Evolutionary conservation across 2,329 filamentous ascomycete species (phyloP).

Genomic region (Cryphonectria radicalis): DNA sequence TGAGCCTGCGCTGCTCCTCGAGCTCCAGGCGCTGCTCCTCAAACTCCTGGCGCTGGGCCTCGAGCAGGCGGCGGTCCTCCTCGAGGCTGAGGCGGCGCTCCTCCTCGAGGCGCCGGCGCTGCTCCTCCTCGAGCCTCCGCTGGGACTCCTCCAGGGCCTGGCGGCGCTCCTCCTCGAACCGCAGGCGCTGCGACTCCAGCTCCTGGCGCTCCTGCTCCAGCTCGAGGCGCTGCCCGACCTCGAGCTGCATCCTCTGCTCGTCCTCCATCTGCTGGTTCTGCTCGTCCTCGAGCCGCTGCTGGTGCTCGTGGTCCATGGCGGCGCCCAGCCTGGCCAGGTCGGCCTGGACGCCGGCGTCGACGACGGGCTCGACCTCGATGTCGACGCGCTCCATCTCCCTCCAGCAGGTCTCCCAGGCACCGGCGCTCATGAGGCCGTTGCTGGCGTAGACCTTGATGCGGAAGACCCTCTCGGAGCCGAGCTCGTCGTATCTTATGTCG

Average conservation of each 20-base stretch:
- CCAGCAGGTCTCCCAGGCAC: slow-evolving; percentile 93
- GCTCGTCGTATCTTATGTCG: slow-evolving; percentile 59
- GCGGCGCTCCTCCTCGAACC: slow-evolving; percentile 27
- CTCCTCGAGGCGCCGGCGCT: slow-evolving; percentile 34
- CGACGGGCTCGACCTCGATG: slow-evolving; percentile 81
- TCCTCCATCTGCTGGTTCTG: slow-evolving; percentile 38
- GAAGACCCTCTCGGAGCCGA: slow-evolving; percentile 64
- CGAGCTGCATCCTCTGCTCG: slow-evolving; percentile 34
- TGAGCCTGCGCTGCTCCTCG: slow-evolving; percentile 25
- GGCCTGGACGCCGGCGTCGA: slow-evolving; percentile 61
- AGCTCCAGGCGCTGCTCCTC: slow-evolving; percentile 29
- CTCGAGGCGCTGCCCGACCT: slow-evolving; percentile 19
- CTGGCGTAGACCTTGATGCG: slow-evolving; percentile 89
- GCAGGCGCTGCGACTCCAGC: slow-evolving; percentile 22
- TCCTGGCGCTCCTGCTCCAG: slow-evolving; percentile 28
- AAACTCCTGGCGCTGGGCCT: slow-evolving; percentile 28
- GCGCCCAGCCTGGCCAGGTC: slow-evolving; percentile 62
- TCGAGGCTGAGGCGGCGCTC: slow-evolving; percentile 29
- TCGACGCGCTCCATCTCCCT: slow-evolving; percentile 99
- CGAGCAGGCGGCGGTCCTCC: slow-evolving; percentile 27
- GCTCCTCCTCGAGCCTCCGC: slow-evolving; percentile 34
- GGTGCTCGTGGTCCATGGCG: slow-evolving; percentile 28
- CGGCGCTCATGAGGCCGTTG: slow-evolving; percentile 89
- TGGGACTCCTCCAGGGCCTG: slow-evolving; percentile 32
- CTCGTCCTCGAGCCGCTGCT: slow-evolving; percentile 46